Percentiles rank a stretch among this genome's conserved stretches.
These are phyloP conservation scores for Talaromyces proteolyticus DNA, from an alignment of 495 filamentous ascomycete genomes.

Conservation along the genomic window DNA sequence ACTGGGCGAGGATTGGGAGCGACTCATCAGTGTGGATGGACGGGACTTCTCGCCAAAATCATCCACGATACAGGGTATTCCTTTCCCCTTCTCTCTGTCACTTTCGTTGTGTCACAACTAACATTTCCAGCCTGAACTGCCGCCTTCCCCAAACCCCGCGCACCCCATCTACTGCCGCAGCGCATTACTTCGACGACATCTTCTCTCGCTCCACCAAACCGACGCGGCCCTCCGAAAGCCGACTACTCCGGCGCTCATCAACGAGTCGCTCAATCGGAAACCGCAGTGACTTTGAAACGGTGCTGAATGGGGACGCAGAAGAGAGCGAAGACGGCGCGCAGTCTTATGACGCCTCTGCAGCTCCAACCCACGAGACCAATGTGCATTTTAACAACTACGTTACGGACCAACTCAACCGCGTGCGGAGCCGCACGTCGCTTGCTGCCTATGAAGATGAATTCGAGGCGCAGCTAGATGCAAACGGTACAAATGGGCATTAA, in stretches of 20 bases:
- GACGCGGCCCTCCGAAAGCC: slow-evolving; percentile 24
- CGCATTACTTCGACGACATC: slow-evolving; percentile 93
- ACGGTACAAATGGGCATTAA: slow-evolving; percentile 3
- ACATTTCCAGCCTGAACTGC: slow-evolving; percentile 64
- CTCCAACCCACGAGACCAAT: slow-evolving; percentile 49
- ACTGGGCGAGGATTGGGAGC: slow-evolving; percentile 83
- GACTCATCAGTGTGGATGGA: slow-evolving; percentile 96
- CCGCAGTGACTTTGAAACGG: slow-evolving; percentile 69
- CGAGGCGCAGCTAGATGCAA: slow-evolving; percentile 40
- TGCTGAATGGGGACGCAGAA: slow-evolving; percentile 26
- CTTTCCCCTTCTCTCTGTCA: slow-evolving; percentile 1
- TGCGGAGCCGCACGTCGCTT: slow-evolving; percentile 47
- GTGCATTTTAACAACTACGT: slow-evolving; percentile 67
- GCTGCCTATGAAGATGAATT: slow-evolving; percentile 57
- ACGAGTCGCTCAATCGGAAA: slow-evolving; percentile 80
- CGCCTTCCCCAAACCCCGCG: slow-evolving; percentile 90
- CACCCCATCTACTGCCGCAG: slow-evolving; percentile 72
- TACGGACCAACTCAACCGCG: slow-evolving; percentile 58
- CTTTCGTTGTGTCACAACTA: too few relatives aligned
- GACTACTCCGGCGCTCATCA: slow-evolving; percentile 69
- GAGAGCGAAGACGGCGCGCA: slow-evolving; percentile 21
- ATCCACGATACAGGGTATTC: slow-evolving; percentile 89
- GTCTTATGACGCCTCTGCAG: slow-evolving; percentile 10
- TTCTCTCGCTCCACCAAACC: slow-evolving; percentile 50
- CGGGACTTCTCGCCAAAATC: slow-evolving; percentile 91